Percentiles rank a stretch among this genome's conserved stretches.
Conservation (phyloP, 2,329 filamentous ascomycete species). For the Colletotrichum godetiae region DNA sequence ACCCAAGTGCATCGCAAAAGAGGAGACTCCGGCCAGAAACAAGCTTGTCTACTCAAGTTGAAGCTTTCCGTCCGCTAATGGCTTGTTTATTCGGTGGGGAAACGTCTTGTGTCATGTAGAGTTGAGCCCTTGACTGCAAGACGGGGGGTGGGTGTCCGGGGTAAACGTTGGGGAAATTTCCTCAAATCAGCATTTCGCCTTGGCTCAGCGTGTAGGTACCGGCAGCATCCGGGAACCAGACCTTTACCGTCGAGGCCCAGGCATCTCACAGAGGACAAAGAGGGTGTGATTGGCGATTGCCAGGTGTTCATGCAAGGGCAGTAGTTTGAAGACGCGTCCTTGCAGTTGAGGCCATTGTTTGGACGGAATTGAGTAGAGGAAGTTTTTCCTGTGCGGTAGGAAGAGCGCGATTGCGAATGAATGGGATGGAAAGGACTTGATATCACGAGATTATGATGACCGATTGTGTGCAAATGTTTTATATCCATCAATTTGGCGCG, state of each 20-base stretch:
- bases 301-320: neutral
- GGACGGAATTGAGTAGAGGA: neutral
- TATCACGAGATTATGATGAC: neutral
- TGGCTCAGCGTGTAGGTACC: slow-evolving; percentile 5
- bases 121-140: neutral
- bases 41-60: slow-evolving; percentile 16
- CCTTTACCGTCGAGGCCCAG: neutral
- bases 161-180: slow-evolving; percentile 21
- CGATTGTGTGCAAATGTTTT: neutral
- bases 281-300: neutral
- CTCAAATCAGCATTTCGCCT: slow-evolving; percentile 28
- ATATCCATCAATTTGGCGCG: neutral
- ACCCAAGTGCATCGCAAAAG: neutral
- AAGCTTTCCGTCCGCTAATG: slow-evolving; percentile 2
- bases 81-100: slow-evolving; percentile 17
- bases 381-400: slow-evolving; percentile 11
- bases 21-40: neutral
- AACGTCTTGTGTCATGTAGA: slow-evolving; percentile 17
- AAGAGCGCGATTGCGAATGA: neutral
- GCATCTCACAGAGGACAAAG: too few species aligned
- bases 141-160: slow-evolving; percentile 21
- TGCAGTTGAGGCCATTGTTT: neutral
- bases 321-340: neutral
- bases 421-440: neutral
- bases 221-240: slow-evolving; percentile 7